These are phyloP conservation scores for Leptographium wingfieldii DNA, from an alignment of 2,329 filamentous ascomycete genomes.

Conservation along the genomic window DNA sequence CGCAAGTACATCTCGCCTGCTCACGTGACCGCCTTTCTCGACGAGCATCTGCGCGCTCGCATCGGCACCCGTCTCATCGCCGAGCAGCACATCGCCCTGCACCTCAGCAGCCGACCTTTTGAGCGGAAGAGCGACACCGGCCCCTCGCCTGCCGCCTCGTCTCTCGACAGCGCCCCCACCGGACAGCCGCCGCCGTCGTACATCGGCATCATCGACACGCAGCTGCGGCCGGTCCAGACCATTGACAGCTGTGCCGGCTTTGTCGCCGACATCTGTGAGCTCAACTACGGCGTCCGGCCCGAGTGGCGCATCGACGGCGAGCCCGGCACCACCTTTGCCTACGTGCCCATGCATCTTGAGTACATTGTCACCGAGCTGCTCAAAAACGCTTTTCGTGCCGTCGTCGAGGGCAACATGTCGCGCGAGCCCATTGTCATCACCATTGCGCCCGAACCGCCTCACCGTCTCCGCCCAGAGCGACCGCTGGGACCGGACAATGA, in stretches of 20 bases:
- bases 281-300: conserved; percentile 85
- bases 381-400: conserved; percentile 93
- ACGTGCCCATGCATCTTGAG: conserved; percentile 90
- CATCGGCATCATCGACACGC: conserved; percentile 88
- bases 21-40: conserved; percentile 84
- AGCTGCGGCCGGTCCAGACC: conserved; percentile 66
- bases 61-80: conserved; percentile 91
- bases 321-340: conserved; percentile 77
- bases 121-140: conserved; percentile 12
- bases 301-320: conserved; percentile 72
- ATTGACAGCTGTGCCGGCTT: conserved; percentile 78
- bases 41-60: conserved; percentile 83
- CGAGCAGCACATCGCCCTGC: conserved; percentile 91
- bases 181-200: conserved; percentile 38
- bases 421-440: conserved; percentile 81
- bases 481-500: background rate
- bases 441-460: conserved; percentile 56
- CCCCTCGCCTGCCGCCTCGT: conserved; percentile 9
- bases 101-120: conserved; percentile 59
- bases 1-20: conserved; percentile 71
- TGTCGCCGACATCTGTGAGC: conserved; percentile 90
- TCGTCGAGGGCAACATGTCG: conserved; percentile 70
- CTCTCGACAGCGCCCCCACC: background rate
- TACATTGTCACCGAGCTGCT: conserved; percentile 95
- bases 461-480: background rate